Evolutionary conservation across 768 basidiomycete species (phyloP).

Genomic region (Naematelia encephala): DNA sequence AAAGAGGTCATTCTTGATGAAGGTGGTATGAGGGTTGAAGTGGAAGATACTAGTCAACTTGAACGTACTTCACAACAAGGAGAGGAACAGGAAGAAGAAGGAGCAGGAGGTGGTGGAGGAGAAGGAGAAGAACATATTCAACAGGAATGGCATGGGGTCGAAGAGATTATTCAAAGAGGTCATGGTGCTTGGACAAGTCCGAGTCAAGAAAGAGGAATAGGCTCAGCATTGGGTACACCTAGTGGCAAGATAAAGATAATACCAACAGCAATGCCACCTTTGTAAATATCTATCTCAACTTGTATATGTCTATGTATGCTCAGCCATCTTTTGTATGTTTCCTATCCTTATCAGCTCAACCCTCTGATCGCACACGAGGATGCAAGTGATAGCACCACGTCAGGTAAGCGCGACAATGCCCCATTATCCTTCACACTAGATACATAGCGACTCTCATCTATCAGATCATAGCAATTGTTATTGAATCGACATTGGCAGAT

Average conservation of each 20-base stretch:
- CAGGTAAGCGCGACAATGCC: no score
- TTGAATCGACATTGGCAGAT: no score
- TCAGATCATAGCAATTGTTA: no score
- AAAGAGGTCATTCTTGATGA: slow-evolving; percentile 40
- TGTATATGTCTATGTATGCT: background rate
- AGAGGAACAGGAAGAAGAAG: background rate
- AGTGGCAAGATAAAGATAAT: slow-evolving; percentile 1
- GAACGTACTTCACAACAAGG: background rate
- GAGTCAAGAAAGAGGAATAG: background rate
- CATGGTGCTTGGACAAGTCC: background rate
- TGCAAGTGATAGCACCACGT: no score
- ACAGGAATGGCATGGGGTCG: background rate
- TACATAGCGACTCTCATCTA: no score
- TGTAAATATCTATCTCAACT: background rate
- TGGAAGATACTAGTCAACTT: slow-evolving; percentile 18
- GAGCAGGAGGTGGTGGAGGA: background rate
- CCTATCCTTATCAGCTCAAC: no score
- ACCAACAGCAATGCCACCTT: slow-evolving; percentile 1
- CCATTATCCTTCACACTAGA: no score
- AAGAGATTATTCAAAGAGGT: background rate
- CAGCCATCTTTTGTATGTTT: no score
- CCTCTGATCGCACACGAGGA: no score
- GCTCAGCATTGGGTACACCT: background rate
- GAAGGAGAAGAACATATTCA: background rate
- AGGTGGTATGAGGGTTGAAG: slow-evolving; percentile 37